Evolutionary conservation across 495 filamentous ascomycete species (phyloP).

Genomic region (Podospora australis): DNA sequence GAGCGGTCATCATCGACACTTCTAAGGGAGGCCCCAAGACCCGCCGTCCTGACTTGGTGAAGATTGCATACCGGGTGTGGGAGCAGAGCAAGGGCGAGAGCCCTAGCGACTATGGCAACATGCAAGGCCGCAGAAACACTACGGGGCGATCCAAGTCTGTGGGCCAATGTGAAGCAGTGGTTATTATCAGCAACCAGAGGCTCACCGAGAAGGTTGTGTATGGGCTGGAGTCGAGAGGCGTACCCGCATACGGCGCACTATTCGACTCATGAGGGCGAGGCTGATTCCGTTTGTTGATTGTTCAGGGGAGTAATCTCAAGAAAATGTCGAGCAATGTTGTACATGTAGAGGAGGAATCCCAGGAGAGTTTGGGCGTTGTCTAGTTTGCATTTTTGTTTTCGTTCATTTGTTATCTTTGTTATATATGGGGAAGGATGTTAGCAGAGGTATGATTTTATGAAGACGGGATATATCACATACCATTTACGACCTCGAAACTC

Average conservation of each 20-base stretch:
- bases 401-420: no score
- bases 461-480: no score
- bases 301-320: no score
- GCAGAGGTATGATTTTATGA: no score
- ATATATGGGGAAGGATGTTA: no score
- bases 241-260: conserved; percentile 71
- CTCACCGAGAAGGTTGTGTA: conserved; percentile 68
- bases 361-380: no score
- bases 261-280: conserved; percentile 71
- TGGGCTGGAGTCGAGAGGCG: conserved; percentile 60
- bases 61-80: conserved; percentile 51
- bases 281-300: no score
- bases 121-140: conserved; percentile 45
- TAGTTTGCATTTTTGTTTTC: no score
- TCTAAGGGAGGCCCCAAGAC: conserved; percentile 22
- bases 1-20: conserved; percentile 47
- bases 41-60: conserved; percentile 45
- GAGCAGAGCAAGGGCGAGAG: conserved; percentile 52
- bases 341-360: no score
- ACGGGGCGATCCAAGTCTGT: conserved; percentile 52
- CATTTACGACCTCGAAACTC: no score
- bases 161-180: conserved; percentile 58
- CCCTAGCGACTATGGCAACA: conserved; percentile 54
- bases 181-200: conserved; percentile 69
- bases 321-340: no score